Base-by-base conservation (phyloP, 2,329 filamentous ascomycete species). In the Cercospora sp. region DNA sequence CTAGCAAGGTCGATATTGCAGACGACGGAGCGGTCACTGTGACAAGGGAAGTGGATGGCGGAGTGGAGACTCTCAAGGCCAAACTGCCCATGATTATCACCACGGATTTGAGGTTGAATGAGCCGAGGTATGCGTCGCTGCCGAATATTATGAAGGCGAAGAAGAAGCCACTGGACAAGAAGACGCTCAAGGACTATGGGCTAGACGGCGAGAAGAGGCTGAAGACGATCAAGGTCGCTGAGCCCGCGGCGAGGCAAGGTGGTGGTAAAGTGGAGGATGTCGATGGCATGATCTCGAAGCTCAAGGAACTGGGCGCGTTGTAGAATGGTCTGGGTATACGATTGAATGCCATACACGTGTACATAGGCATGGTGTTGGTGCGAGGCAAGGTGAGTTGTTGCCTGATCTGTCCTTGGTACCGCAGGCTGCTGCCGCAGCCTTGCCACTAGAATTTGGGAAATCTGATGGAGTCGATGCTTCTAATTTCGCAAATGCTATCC, bases 61-160 rank as follows among this genome's bases (percentile, higher is more conserved):
- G 95, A 73, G 91, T 92, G 43, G 95, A 98, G 86, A 97, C 94
- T 71, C 84, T 99, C 65, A 87, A 86, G 80, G 89, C 92, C 1
- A 92, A 91, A 84, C 82, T 99, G 81, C 95, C 95, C 0, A 89
- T 98, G 89, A 84, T 99, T 63, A 91, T 99, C 75, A 99, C 95
- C 70, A 97, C 95, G 70, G 95, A 99, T 84, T 81, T 99, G 82
- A 85, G 95, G 63, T 84, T 99, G 80, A 99, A 99, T 79, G 93
- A 96, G 87, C 95, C 95, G 68, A 86, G 95, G 72, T 99, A 97
- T 80, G 95, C 94, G 24, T 97, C 89, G 81, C 81, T 99, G 87
- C 94, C 94, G 61, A 98, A 98, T 80, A 98, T 99, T 73, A 99
- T 99, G 95, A 99, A 98, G 90, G 95, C 95, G 63, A 99, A 99